These are phyloP conservation scores for Mycena rebaudengoi DNA, from an alignment of 768 basidiomycete species.

Conservation along the genomic window DNA sequence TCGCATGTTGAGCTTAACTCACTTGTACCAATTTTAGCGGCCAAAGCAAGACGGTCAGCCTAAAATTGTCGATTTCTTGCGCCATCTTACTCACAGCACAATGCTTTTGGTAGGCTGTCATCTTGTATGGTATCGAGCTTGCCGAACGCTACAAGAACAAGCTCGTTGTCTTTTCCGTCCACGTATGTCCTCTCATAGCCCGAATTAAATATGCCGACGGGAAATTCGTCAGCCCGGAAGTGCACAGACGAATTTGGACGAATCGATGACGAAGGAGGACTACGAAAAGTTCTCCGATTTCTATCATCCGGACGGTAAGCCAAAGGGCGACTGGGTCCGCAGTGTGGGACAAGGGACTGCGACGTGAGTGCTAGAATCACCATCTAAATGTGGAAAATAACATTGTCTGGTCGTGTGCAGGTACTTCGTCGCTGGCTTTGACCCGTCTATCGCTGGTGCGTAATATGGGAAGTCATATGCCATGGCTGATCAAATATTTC, in stretches of 20 bases:
- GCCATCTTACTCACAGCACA: background rate
- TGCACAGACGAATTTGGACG: background rate
- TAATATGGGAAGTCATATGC: background rate
- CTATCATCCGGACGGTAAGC: constrained; percentile 7
- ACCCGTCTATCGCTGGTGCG: constrained; percentile 7
- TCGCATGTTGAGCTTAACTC: background rate
- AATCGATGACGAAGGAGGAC: constrained; percentile 7
- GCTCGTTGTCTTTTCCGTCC: constrained; percentile 7
- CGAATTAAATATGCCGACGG: background rate
- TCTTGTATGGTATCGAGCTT: constrained; percentile 6
- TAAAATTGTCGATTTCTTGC: background rate
- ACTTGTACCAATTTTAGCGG: constrained; percentile 2
- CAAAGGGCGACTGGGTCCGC: constrained; percentile 10
- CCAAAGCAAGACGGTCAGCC: constrained; percentile 14
- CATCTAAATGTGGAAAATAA: background rate
- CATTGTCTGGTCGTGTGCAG: background rate
- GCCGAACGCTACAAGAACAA: constrained; percentile 8
- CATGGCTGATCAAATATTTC: background rate
- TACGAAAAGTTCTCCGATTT: constrained; percentile 10
- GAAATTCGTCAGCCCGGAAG: constrained; percentile 4
- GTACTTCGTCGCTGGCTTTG: constrained; percentile 11
- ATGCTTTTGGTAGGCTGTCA: background rate
- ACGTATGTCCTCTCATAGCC: background rate
- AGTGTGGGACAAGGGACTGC: constrained; percentile 9
- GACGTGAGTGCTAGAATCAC: background rate